A percentile compares a stretch with the other conserved stretches of the same genome.
These are phyloP conservation scores for Gloeostereum incarnatum DNA, from an alignment of 768 basidiomycete genomes.

Conservation along the genomic window DNA sequence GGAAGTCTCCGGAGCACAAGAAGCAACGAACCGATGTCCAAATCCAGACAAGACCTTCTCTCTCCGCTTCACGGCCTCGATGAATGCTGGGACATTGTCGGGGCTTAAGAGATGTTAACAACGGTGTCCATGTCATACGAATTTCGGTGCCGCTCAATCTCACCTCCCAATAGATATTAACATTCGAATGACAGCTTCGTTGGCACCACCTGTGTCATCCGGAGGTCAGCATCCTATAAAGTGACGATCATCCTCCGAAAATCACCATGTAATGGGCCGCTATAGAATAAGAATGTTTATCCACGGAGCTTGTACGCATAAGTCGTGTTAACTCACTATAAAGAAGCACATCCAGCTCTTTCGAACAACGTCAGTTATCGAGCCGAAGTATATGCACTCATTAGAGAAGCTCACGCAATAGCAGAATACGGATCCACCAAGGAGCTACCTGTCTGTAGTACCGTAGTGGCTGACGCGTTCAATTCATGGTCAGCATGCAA, in stretches of 20 bases:
- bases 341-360: constrained; percentile 78
- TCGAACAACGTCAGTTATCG: constrained; percentile 3
- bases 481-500: constrained; percentile 89
- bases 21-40: constrained; percentile 58
- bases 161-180: constrained; percentile 78
- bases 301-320: background rate
- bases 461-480: constrained; percentile 80
- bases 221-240: background rate
- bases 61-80: constrained; percentile 80
- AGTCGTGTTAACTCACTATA: constrained; percentile 61
- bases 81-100: constrained; percentile 75
- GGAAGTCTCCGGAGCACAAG: background rate
- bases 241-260: background rate
- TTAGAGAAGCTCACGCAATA: constrained; percentile 43
- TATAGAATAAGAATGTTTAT: too few species aligned
- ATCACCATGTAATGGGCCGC: constrained; percentile 64
- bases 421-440: constrained; percentile 88
- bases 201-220: constrained; percentile 58
- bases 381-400: background rate
- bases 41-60: constrained; percentile 89
- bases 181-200: constrained; percentile 94
- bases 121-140: background rate
- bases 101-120: constrained; percentile 33
- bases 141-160: constrained; percentile 12
- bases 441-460: constrained; percentile 82